A percentile compares a stretch with the other conserved stretches of the same genome.
phyloP scores from a whole-genome alignment of 768 basidiomycete species.

The Mrakia frigida region DNA sequence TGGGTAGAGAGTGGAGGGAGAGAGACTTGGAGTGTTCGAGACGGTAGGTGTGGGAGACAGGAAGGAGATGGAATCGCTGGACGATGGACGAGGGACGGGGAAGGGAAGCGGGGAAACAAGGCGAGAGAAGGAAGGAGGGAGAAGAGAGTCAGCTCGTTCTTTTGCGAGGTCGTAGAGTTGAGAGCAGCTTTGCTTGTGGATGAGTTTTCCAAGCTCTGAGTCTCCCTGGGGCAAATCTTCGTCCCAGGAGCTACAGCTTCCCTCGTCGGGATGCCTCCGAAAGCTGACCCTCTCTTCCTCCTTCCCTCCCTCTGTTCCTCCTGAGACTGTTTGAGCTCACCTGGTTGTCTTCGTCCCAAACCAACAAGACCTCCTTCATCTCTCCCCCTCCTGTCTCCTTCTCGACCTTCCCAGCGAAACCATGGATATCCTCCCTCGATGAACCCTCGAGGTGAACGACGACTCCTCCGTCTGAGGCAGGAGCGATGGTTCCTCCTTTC shows the following conservation, averaged over 20 bases:
- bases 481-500: conserved; percentile 21
- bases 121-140: neutral
- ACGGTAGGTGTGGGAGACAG: conserved; percentile 18
- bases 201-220: no score
- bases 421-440: conserved; percentile 14
- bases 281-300: neutral
- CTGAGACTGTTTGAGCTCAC: neutral
- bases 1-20: neutral
- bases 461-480: neutral
- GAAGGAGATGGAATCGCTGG: conserved; percentile 7
- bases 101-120: neutral
- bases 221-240: no score
- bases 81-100: neutral
- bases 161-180: no score
- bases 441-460: conserved; percentile 23
- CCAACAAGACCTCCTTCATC: conserved; percentile 7
- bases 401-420: conserved; percentile 27
- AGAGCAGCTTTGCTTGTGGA: no score
- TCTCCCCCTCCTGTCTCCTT: neutral
- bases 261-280: no score
- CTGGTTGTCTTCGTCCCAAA: conserved; percentile 14
- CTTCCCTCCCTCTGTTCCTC: neutral
- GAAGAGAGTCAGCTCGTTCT: neutral
- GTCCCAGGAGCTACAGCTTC: no score
- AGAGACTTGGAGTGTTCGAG: conserved; percentile 27